Evolutionary conservation across 2,329 filamentous ascomycete genomes (phyloP).

Genomic region (Cordyceps pruinosa): DNA sequence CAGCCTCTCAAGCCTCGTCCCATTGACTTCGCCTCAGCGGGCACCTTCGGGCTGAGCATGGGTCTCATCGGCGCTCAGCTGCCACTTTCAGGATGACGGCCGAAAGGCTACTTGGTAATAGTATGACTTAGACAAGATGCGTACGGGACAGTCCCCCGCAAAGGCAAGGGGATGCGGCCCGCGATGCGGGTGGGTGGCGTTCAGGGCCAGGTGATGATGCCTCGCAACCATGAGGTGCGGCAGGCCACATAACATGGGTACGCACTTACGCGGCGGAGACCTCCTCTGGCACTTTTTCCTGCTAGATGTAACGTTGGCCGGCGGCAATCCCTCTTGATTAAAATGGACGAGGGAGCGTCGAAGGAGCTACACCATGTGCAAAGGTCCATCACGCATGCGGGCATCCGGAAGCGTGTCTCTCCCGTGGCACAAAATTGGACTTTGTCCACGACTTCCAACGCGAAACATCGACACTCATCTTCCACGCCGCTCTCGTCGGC

Average conservation of each 20-base stretch:
- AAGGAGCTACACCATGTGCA: background rate
- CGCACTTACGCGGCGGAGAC: background rate
- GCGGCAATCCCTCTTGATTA: background rate
- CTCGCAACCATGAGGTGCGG: background rate
- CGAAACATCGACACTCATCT: too few species aligned
- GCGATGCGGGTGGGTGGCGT: conserved; percentile 1
- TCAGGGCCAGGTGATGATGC: background rate
- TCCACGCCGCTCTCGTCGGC: background rate
- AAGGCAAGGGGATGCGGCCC: conserved; percentile 1
- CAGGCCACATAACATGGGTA: background rate
- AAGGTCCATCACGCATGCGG: background rate
- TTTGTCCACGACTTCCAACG: background rate
- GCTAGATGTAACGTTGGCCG: background rate
- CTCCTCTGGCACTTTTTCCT: background rate
- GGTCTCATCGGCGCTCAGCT: too few species aligned
- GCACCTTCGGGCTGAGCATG: too few species aligned
- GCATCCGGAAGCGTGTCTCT: background rate
- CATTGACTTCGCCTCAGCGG: too few species aligned
- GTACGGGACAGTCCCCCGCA: background rate
- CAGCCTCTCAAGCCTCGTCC: too few species aligned
- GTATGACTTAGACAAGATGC: too few species aligned
- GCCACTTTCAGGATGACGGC: background rate
- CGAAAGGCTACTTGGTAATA: background rate
- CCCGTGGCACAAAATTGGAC: background rate
- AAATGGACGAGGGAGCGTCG: background rate